phyloP scores from a whole-genome alignment of 2,329 filamentous ascomycete species.

The Bisporella sp. region DNA sequence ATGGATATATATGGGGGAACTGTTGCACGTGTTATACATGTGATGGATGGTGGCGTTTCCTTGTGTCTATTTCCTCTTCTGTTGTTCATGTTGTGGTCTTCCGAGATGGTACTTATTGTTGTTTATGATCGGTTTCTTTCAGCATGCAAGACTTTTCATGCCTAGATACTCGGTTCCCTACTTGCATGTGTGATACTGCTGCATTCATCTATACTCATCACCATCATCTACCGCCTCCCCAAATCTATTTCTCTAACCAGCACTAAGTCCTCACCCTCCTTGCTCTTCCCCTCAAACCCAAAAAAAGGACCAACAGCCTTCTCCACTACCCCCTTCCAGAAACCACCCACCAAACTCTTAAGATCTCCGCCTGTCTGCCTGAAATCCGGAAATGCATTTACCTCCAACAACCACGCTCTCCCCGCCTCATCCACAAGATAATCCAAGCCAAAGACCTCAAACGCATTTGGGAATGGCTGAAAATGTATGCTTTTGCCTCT shows the following conservation, averaged over 20 bases:
- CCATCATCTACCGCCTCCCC: conserved; percentile 28
- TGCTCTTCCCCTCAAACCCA: conserved; percentile 23
- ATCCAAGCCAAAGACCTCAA: conserved; percentile 88
- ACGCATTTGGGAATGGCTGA: conserved; percentile 79
- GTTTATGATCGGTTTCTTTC: too few relatives aligned
- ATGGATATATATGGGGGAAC: conserved; percentile 2
- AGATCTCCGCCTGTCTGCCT: conserved; percentile 78
- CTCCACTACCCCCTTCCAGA: conserved; percentile 71
- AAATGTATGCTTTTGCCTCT: conserved; percentile 83
- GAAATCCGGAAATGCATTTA: conserved; percentile 96
- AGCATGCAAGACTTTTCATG: too few relatives aligned
- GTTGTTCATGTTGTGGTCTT: conserved; percentile 1
- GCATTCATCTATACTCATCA: too few relatives aligned
- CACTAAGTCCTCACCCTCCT: conserved; percentile 37
- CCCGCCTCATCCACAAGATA: conserved; percentile 69
- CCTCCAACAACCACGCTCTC: conserved; percentile 71
- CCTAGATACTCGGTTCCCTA: too few relatives aligned
- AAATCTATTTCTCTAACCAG: conserved; percentile 47
- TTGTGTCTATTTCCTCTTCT: not conserved
- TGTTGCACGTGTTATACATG: conserved; percentile 8
- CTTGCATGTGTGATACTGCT: too few relatives aligned
- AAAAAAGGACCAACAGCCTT: conserved; percentile 66
- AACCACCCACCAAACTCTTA: conserved; percentile 60
- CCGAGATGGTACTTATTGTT: conserved; percentile 1
- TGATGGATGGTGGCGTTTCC: conserved; percentile 1